Evolutionary conservation across 164 flowering plant species (phyloP).

Genomic region (Akebia trifoliata): DNA sequence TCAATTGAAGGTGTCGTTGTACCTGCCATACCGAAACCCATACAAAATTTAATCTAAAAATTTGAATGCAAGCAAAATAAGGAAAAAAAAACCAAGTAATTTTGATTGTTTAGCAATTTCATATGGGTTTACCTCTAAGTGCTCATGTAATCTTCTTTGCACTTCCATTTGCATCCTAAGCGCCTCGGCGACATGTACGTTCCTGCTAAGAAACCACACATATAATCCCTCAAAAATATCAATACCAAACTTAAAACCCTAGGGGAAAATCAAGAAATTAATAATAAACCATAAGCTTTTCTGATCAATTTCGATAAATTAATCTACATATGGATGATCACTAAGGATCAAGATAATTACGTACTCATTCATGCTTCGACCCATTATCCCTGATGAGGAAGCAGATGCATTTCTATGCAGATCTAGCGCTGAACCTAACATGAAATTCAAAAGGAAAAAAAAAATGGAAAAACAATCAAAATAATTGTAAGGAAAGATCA

Average conservation of each 20-base stretch:
- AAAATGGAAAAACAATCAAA: neutral
- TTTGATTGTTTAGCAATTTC: neutral
- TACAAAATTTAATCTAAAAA: neutral
- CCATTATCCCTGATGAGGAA: slow-evolving; percentile 69
- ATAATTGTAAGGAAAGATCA: neutral
- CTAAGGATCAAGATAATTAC: slow-evolving; percentile 20
- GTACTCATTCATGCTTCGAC: slow-evolving; percentile 78
- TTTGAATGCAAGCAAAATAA: neutral
- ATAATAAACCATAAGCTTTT: slow-evolving; percentile 1
- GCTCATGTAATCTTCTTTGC: slow-evolving; percentile 93
- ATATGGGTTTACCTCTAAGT: slow-evolving; percentile 65
- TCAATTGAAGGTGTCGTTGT: slow-evolving; percentile 83
- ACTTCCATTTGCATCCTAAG: slow-evolving; percentile 97
- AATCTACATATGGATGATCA: neutral
- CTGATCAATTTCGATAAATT: neutral
- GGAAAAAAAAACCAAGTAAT: neutral
- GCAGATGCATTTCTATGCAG: slow-evolving; percentile 61
- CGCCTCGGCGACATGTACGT: slow-evolving; percentile 52
- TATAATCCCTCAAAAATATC: neutral
- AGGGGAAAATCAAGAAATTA: neutral
- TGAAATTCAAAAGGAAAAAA: neutral
- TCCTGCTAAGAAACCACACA: slow-evolving; percentile 28
- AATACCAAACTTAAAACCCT: slow-evolving; percentile 6
- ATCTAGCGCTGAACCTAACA: slow-evolving; percentile 61
- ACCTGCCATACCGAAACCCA: slow-evolving; percentile 40